These are phyloP conservation scores for Fraxinus baroniana DNA, from an alignment of 305 asterid species.

Conservation along the genomic window DNA sequence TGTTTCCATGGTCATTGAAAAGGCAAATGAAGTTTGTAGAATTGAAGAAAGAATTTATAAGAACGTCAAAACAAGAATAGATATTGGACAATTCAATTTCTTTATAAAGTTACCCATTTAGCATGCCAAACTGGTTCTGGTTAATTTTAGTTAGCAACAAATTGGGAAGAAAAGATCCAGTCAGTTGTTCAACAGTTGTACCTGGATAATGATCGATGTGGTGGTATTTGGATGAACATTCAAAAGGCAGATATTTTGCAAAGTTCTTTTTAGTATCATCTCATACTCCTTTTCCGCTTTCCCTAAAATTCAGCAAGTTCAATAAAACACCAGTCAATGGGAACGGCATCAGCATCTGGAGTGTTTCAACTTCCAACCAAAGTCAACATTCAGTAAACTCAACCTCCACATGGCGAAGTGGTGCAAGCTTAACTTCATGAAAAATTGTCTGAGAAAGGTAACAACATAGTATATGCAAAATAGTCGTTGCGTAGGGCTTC, in stretches of 20 bases:
- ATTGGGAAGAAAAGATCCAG: neutral
- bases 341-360: neutral
- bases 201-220: slow-evolving; percentile 76
- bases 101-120: neutral
- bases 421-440: slow-evolving; percentile 4
- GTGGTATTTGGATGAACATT: slow-evolving; percentile 83
- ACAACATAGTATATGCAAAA: neutral
- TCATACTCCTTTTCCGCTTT: slow-evolving; percentile 83
- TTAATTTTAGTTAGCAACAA: neutral
- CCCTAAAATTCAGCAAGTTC: slow-evolving; percentile 43
- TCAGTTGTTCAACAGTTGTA: slow-evolving; percentile 19
- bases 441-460: neutral
- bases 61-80: neutral
- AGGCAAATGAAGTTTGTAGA: neutral
- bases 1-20: neutral
- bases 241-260: slow-evolving; percentile 71
- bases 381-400: neutral
- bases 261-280: slow-evolving; percentile 81
- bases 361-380: neutral
- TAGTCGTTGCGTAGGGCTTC: neutral
- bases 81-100: neutral
- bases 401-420: neutral
- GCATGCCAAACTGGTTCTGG: neutral
- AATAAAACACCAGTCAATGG: slow-evolving; percentile 12
- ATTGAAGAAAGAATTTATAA: neutral